A percentile compares a stretch with the other conserved stretches of the same genome.
These are phyloP conservation scores for Hypoxylon sp. DNA, from an alignment of 2,329 filamentous ascomycete genomes.

Conservation along the genomic window DNA sequence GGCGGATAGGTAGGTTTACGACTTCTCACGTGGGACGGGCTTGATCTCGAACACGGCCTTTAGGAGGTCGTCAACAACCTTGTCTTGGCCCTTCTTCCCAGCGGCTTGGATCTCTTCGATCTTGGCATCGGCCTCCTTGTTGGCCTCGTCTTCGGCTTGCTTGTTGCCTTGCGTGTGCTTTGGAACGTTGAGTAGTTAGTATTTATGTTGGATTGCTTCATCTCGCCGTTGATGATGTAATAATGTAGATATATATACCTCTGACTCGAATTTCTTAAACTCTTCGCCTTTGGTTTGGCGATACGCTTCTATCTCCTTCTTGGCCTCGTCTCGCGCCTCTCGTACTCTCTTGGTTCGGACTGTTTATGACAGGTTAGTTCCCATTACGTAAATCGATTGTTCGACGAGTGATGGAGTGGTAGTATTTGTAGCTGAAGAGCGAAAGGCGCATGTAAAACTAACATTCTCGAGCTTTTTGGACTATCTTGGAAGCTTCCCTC, in stretches of 20 bases:
- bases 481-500: conserved; percentile 98
- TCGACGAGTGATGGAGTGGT: background rate
- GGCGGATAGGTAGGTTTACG: conserved; percentile 27
- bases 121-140: conserved; percentile 81
- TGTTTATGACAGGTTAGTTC: conserved; percentile 43
- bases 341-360: conserved; percentile 95
- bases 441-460: conserved; percentile 48
- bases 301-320: conserved; percentile 97
- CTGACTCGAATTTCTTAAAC: conserved; percentile 91
- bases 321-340: conserved; percentile 94
- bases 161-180: conserved; percentile 92
- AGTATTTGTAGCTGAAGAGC: background rate
- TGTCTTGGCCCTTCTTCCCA: conserved; percentile 79
- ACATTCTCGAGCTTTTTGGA: conserved; percentile 97
- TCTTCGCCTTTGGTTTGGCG: conserved; percentile 88
- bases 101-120: conserved; percentile 83
- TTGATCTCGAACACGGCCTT: conserved; percentile 85
- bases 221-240: too few relatives aligned
- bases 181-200: conserved; percentile 5
- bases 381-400: conserved; percentile 1
- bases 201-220: too few relatives aligned
- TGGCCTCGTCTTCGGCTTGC: conserved; percentile 79
- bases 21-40: conserved; percentile 63
- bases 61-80: conserved; percentile 85
- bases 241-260: conserved; percentile 60